Conservation (phyloP, 352 stramenopile species). For the Globisporangium paroecandrum region DNA sequence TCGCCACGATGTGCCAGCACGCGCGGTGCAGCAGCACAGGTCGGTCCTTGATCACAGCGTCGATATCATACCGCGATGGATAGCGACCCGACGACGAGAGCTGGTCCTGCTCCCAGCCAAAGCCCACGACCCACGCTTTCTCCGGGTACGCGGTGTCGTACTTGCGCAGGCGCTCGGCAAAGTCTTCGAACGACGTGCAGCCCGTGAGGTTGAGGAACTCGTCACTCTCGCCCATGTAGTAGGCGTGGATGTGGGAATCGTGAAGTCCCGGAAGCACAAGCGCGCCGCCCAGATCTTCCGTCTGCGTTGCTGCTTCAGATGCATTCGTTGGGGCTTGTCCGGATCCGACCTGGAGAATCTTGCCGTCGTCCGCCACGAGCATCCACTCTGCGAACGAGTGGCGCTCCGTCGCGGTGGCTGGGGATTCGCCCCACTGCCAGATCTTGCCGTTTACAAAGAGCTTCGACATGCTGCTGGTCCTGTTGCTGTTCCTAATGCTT, state of each 20-base stretch:
- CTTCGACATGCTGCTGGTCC: constrained; percentile 26
- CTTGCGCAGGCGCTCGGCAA: constrained; percentile 40
- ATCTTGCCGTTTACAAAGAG: constrained; percentile 65
- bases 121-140: constrained; percentile 76
- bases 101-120: constrained; percentile 86
- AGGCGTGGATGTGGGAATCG: constrained; percentile 88
- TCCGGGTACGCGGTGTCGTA: constrained; percentile 65
- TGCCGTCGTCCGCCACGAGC: constrained; percentile 46
- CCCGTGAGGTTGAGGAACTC: constrained; percentile 81
- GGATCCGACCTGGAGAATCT: constrained; percentile 34
- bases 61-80: constrained; percentile 72
- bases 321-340: constrained; percentile 15
- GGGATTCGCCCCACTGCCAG: constrained; percentile 46
- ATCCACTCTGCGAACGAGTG: constrained; percentile 49
- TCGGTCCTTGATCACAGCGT: constrained; percentile 60
- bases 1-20: constrained; percentile 88
- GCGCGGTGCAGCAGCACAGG: constrained; percentile 84
- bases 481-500: background rate
- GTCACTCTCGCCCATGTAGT: constrained; percentile 75
- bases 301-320: constrained; percentile 12
- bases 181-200: constrained; percentile 71
- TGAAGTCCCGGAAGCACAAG: constrained; percentile 85
- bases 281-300: constrained; percentile 45
- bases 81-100: constrained; percentile 59
- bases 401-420: constrained; percentile 4